Percentiles rank a stretch among this genome's conserved stretches.
phyloP scores from a whole-genome alignment of 345 rosid species.

The Aquilaria malaccensis region DNA sequence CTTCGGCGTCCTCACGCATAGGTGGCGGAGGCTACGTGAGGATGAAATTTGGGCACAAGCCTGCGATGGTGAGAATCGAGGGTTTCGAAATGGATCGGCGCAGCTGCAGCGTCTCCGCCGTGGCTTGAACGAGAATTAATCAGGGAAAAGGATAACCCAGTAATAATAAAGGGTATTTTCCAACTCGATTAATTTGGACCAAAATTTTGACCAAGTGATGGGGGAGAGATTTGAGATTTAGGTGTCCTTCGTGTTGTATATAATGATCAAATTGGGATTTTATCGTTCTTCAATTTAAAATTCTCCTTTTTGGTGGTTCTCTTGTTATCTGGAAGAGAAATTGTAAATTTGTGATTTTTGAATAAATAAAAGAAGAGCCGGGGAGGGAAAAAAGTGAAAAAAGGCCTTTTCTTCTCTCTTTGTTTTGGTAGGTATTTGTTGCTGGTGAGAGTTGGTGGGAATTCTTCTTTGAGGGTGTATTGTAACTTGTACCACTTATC shows the following conservation, averaged over 20 bases:
- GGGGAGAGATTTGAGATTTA: constrained; percentile 11
- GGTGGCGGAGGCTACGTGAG: constrained; percentile 57
- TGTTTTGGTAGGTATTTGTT: not conserved
- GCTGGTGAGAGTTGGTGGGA: not conserved
- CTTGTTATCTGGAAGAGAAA: constrained; percentile 17
- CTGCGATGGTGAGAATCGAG: constrained; percentile 71
- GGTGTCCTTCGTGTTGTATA: constrained; percentile 17
- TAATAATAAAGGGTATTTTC: not conserved
- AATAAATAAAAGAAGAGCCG: constrained; percentile 12
- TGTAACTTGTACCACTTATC: no score
- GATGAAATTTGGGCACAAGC: constrained; percentile 45
- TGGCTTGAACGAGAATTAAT: constrained; percentile 32
- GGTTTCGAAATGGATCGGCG: constrained; percentile 64
- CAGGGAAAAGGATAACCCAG: not conserved
- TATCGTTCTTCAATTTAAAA: not conserved
- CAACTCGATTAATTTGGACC: not conserved
- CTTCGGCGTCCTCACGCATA: constrained; percentile 28
- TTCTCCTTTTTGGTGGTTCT: not conserved
- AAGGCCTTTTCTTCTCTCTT: not conserved
- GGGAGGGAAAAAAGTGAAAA: not conserved
- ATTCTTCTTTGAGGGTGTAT: no score
- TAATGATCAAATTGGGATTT: constrained; percentile 7
- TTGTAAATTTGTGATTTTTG: constrained; percentile 15
- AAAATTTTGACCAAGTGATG: constrained; percentile 19
- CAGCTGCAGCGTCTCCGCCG: constrained; percentile 62